Evolutionary conservation across 345 rosid species (phyloP).

Genomic region (Bruguiera gymnorhiza): DNA sequence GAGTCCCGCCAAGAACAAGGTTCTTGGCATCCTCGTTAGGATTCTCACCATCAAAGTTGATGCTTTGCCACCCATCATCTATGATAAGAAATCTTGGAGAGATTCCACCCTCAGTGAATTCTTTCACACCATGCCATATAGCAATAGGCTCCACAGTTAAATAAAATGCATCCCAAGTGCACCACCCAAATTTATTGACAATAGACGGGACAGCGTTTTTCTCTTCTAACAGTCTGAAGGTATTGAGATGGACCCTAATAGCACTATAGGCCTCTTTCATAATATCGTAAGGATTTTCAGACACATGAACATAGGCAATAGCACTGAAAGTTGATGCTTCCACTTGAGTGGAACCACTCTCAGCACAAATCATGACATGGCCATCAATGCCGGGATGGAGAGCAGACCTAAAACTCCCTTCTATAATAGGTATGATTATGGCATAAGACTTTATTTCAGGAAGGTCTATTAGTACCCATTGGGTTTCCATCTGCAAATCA

Average conservation of each 20-base stretch:
- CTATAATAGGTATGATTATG: conserved; percentile 59
- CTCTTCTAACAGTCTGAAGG: conserved; percentile 80
- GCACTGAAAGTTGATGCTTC: conserved; percentile 52
- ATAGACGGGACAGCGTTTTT: conserved; percentile 46
- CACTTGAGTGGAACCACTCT: conserved; percentile 60
- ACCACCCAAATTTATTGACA: conserved; percentile 85
- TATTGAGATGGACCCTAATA: conserved; percentile 67
- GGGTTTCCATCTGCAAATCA: conserved; percentile 77
- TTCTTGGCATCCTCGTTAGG: conserved; percentile 45
- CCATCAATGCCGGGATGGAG: conserved; percentile 59
- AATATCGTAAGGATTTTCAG: conserved; percentile 62
- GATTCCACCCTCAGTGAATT: conserved; percentile 59
- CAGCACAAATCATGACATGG: conserved; percentile 53
- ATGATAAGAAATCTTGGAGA: conserved; percentile 74
- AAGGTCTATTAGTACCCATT: conserved; percentile 64
- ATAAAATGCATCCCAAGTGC: conserved; percentile 96
- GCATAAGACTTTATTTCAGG: conserved; percentile 58
- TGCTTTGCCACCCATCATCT: conserved; percentile 89
- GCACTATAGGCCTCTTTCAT: conserved; percentile 78
- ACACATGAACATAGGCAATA: conserved; percentile 71
- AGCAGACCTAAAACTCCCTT: conserved; percentile 65
- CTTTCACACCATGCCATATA: conserved; percentile 70
- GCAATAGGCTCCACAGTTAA: conserved; percentile 77
- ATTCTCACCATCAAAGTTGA: conserved; percentile 50
- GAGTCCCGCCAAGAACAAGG: conserved; percentile 81